Evolutionary conservation across 1,139 yeast genomes (phyloP), one percentile per base, ranked within the genome.

Genomic region (Sugiyamaella grinbergsii): DNA sequence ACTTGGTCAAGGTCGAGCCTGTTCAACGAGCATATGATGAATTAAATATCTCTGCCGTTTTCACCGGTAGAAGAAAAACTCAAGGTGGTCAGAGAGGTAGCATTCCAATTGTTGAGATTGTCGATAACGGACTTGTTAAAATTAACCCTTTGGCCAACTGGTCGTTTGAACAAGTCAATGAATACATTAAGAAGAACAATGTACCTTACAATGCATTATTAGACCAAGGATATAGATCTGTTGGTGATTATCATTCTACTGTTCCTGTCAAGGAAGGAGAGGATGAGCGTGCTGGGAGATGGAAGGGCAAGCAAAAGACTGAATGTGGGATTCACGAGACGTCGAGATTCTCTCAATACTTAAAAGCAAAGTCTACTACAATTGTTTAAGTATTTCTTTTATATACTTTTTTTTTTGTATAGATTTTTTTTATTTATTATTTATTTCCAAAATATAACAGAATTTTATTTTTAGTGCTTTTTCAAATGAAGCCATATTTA

Each of bases 221-320:
- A 46, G 94, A 90, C 67, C 74, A 82, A 53, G 98, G 98, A 0
- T 93, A 91, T 69, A 83, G 90, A 62, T 86, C 96, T 0, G 79
- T 93, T 18, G 98, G 98, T 1, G 98, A 93, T 69, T 93, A 93
- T 81, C 98, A 93, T 69, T 87, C 96, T 0, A 93, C 98, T 0
- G 81, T 72, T 36, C 97, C 98, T 1, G 95, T 89, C 8, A 80
- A 74, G 8, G 96, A 86, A 43, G 96, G 94, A 4, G 97, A 89
- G 64, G 97, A 91, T 65, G 98, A 93, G 67, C 79, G 98, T 59
- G 82, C 95, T 26, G 98, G 98, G 0, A 79, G 98, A 62, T 93
- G 98, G 98, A 85, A 86, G 74, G 97, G 97, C 1, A 80, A 85
- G 67, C 78, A 82, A 4, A 93, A 93, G 72, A 89, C 96, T 0